Base-by-base conservation (phyloP, 139 green algal genomes). In the Micractinium sp. region DNA sequence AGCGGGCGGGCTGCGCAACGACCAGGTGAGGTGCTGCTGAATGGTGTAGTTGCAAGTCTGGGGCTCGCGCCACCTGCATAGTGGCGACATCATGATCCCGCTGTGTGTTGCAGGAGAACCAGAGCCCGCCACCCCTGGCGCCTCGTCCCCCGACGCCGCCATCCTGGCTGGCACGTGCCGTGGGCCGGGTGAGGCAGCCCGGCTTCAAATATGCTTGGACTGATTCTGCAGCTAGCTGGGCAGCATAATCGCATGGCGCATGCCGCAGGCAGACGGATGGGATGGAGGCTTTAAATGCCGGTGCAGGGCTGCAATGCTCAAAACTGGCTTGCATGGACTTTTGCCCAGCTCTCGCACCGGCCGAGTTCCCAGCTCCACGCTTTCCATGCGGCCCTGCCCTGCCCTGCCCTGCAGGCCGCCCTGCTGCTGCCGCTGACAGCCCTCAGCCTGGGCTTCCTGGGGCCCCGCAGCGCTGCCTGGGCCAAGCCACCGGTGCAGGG, bases 371-470 rank as follows among this genome's bases (percentile, higher is more conserved):
- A 5, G 19, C 67, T 5, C 67, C 29, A 18, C 22, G 12, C 63
- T 5, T 73, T 73, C 9, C 16, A 20, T 27, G 13, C 15, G 14
- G 3, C 67, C 20, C 67, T 75, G 33, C 36, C 36, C 12, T 13
- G 23, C 4, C n/a, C 27, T 47, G 36, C n/a, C 60, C 22, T 81
- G 66, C 83, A 87, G 83, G 83, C 83, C 5, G 39, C 69, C 18
- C 83, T 87, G 63, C n/a, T 83, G 53, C 73, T 89, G 74, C 85
- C 85, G 19, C 22, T 83, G 41, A 33, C 74, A 15, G 85, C 53
- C 9, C 19, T 35, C n/a, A 61, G 16, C 20, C 69, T 87, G 61
- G 82, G 82, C 35, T 36, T 87, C 38, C 23, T 71, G 15, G 80
- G 82, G 5, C 16, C 75, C 3, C 73, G 56, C 74, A 81, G 35